Evolutionary conservation across 371 early-diverging fungal species (phyloP).

Genomic region (Coelomomyces lativittatus): DNA sequence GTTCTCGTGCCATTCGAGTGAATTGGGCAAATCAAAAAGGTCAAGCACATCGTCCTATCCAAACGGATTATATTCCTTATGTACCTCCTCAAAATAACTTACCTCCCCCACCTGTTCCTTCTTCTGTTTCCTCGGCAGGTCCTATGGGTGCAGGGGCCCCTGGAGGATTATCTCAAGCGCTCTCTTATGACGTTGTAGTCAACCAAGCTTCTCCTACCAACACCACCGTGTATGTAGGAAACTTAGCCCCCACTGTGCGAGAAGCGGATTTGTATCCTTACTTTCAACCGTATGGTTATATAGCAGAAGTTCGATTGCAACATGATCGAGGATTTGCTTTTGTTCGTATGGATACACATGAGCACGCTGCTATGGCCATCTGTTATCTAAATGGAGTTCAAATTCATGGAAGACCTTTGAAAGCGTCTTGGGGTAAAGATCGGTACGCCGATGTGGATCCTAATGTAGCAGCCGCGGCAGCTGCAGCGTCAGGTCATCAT

Average conservation of each 20-base stretch:
- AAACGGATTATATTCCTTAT: no score
- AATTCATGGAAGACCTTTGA: constrained; percentile 54
- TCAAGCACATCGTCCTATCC: no score
- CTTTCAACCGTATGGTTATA: constrained; percentile 56
- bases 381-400: constrained; percentile 48
- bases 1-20: constrained; percentile 40
- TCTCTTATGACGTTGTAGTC: constrained; percentile 49
- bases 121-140: no score
- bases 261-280: constrained; percentile 53
- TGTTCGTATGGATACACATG: constrained; percentile 70
- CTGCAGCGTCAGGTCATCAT: not conserved
- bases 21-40: constrained; percentile 65
- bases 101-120: no score
- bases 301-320: constrained; percentile 61
- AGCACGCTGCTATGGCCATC: constrained; percentile 69
- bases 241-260: constrained; percentile 49
- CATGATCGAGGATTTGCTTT: constrained; percentile 79
- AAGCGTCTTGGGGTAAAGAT: constrained; percentile 9
- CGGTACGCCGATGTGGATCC: not conserved
- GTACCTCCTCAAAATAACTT: no score
- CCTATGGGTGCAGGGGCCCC: no score
- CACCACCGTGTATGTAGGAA: constrained; percentile 73
- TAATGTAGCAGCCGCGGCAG: not conserved
- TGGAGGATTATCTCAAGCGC: constrained; percentile 7
- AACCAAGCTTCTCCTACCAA: constrained; percentile 57